Conservation (phyloP, 305 asterid genomes). For the Petunia hybrid region DNA sequence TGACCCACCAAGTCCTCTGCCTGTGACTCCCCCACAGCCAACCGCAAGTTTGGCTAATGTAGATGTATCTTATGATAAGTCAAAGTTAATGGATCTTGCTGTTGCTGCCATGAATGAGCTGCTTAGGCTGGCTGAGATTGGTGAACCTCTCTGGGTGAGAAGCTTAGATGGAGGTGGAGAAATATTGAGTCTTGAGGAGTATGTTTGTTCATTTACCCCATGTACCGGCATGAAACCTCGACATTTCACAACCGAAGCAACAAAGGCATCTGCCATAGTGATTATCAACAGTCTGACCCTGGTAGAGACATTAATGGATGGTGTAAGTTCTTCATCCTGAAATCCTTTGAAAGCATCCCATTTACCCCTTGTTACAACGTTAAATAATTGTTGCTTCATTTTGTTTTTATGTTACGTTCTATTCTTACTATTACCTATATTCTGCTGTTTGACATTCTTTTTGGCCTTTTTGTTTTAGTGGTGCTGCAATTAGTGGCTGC, state of each 20-base stretch:
- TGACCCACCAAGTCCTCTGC: constrained; percentile 41
- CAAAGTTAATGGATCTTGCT: constrained; percentile 60
- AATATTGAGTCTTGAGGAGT: constrained; percentile 63
- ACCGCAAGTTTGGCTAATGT: constrained; percentile 36
- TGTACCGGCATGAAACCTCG: constrained; percentile 40
- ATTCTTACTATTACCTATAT: neutral
- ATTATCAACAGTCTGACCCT: constrained; percentile 42
- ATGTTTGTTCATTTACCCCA: constrained; percentile 32
- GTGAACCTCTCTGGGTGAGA: constrained; percentile 62
- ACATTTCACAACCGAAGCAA: constrained; percentile 45
- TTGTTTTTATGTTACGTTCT: neutral
- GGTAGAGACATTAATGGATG: constrained; percentile 61
- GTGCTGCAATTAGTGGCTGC: neutral
- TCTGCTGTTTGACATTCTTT: neutral
- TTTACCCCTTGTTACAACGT: neutral
- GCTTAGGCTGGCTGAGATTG: constrained; percentile 60
- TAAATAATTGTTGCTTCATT: neutral
- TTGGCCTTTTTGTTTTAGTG: neutral
- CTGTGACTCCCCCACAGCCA: constrained; percentile 41
- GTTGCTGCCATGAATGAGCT: constrained; percentile 72
- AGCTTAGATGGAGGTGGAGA: constrained; percentile 60
- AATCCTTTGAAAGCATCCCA: neutral
- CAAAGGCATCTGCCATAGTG: constrained; percentile 50
- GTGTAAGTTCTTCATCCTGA: constrained; percentile 20
- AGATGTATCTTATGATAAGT: constrained; percentile 49